A percentile compares a stretch with the other conserved stretches of the same genome.
Evolutionary conservation across 2,329 filamentous ascomycete species (phyloP).

Genomic region (Diaporthe sp.): DNA sequence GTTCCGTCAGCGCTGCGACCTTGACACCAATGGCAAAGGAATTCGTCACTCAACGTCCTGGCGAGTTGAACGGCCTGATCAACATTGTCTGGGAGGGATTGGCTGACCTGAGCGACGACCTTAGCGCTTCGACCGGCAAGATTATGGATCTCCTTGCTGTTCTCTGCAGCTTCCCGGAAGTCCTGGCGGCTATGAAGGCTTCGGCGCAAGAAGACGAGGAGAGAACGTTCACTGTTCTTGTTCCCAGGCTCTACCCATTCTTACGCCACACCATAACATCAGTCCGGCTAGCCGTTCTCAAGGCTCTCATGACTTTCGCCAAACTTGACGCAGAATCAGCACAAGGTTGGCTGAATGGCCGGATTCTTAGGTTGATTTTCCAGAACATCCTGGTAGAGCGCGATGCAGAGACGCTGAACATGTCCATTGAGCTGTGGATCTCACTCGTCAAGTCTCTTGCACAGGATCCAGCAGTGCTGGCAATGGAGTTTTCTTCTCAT

Average conservation of each 20-base stretch:
- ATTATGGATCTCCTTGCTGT: slow-evolving; percentile 99
- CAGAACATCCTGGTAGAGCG: slow-evolving; percentile 96
- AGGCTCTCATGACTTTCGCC: slow-evolving; percentile 93
- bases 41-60: slow-evolving; percentile 87
- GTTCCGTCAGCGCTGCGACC: slow-evolving; percentile 97
- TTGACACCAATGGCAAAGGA: slow-evolving; percentile 96
- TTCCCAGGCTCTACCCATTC: slow-evolving; percentile 95
- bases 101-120: slow-evolving; percentile 94
- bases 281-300: slow-evolving; percentile 91
- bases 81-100: slow-evolving; percentile 98
- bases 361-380: slow-evolving; percentile 88
- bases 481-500: slow-evolving; percentile 80
- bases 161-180: slow-evolving; percentile 93
- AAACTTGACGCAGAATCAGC: slow-evolving; percentile 85
- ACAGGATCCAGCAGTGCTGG: slow-evolving; percentile 74
- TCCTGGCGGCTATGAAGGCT: slow-evolving; percentile 92
- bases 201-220: slow-evolving; percentile 87
- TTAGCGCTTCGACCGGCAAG: slow-evolving; percentile 96
- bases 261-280: slow-evolving; percentile 96
- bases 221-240: slow-evolving; percentile 91
- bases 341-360: slow-evolving; percentile 92
- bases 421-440: slow-evolving; percentile 90
- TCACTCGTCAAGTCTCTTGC: slow-evolving; percentile 80
- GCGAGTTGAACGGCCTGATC: slow-evolving; percentile 84
- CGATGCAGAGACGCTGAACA: slow-evolving; percentile 84